phyloP scores from a whole-genome alignment of 2,329 filamentous ascomycete species.

The Apiospora kogelbergensis region DNA sequence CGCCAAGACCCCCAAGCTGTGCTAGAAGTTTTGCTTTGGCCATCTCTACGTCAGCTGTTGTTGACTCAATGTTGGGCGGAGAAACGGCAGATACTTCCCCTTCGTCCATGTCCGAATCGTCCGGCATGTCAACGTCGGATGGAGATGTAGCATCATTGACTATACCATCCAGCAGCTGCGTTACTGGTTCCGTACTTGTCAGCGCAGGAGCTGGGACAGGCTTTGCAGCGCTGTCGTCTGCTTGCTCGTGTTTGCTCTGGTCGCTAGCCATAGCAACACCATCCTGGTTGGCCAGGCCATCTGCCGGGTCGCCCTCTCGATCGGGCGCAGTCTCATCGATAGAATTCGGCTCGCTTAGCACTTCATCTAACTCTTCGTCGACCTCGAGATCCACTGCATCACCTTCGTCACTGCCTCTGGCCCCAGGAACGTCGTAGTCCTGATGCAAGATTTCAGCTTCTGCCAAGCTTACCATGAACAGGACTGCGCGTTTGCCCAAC shows the following conservation, averaged over 20 bases:
- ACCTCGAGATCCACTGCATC: constrained; percentile 34
- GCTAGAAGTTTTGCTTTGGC: constrained; percentile 50
- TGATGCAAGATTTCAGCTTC: constrained; percentile 52
- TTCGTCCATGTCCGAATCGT: constrained; percentile 33
- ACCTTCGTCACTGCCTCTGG: constrained; percentile 24
- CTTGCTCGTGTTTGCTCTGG: background rate
- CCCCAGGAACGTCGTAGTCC: constrained; percentile 36
- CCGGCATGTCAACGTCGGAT: constrained; percentile 32
- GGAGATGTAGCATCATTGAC: constrained; percentile 16
- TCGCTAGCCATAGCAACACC: too few species aligned
- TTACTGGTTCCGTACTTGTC: too few species aligned
- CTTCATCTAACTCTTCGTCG: constrained; percentile 46
- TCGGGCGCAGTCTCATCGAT: constrained; percentile 34
- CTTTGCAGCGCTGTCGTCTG: background rate
- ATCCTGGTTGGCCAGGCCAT: background rate
- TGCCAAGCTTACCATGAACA: constrained; percentile 54
- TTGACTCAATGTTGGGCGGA: constrained; percentile 22
- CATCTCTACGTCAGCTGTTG: constrained; percentile 43
- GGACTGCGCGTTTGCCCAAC: constrained; percentile 72
- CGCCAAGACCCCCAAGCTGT: constrained; percentile 35
- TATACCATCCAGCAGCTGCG: constrained; percentile 20
- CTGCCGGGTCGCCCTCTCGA: background rate
- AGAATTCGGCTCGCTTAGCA: constrained; percentile 29
- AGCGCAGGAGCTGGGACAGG: background rate
- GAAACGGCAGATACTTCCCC: constrained; percentile 37